Evolutionary conservation across 495 filamentous ascomycete species (phyloP).

Genomic region (Xylaria nigripes): DNA sequence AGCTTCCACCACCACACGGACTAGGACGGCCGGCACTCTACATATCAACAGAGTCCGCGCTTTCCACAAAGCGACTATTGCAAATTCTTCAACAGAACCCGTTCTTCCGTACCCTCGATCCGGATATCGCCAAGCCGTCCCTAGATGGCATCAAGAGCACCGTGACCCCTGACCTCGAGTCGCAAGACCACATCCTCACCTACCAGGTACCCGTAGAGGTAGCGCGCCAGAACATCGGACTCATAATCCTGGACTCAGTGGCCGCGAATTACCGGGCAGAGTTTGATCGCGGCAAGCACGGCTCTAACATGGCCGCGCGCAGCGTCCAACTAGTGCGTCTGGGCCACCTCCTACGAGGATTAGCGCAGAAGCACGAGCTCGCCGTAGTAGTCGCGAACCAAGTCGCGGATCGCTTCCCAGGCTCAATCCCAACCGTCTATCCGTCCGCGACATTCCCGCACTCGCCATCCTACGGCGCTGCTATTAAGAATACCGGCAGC

Average conservation of each 20-base stretch:
- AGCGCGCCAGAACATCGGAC: constrained; percentile 59
- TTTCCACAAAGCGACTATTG: constrained; percentile 69
- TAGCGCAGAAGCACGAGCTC: constrained; percentile 63
- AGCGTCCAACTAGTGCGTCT: constrained; percentile 63
- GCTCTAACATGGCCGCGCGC: constrained; percentile 50
- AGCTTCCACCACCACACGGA: constrained; percentile 67
- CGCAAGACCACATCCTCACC: constrained; percentile 87
- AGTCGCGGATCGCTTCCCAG: constrained; percentile 78
- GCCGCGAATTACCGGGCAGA: constrained; percentile 93
- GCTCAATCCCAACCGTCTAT: neutral
- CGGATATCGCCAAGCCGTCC: constrained; percentile 46
- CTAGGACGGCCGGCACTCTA: constrained; percentile 67
- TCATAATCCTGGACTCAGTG: constrained; percentile 81
- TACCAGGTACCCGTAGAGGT: constrained; percentile 89
- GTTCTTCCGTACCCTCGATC: constrained; percentile 41
- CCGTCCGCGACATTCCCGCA: constrained; percentile 2
- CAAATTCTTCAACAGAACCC: constrained; percentile 70
- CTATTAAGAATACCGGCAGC: constrained; percentile 1
- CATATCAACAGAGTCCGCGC: constrained; percentile 86
- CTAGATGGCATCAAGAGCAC: constrained; percentile 67
- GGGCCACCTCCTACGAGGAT: constrained; percentile 64
- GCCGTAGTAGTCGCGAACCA: constrained; percentile 93
- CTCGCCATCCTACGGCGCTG: constrained; percentile 9
- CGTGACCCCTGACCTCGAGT: constrained; percentile 83
- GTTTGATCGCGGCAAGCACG: constrained; percentile 47